A percentile compares a stretch with the other conserved stretches of the same genome.
Conservation (phyloP, 192 early-diverging fungal species). For the Backusella circina region DNA sequence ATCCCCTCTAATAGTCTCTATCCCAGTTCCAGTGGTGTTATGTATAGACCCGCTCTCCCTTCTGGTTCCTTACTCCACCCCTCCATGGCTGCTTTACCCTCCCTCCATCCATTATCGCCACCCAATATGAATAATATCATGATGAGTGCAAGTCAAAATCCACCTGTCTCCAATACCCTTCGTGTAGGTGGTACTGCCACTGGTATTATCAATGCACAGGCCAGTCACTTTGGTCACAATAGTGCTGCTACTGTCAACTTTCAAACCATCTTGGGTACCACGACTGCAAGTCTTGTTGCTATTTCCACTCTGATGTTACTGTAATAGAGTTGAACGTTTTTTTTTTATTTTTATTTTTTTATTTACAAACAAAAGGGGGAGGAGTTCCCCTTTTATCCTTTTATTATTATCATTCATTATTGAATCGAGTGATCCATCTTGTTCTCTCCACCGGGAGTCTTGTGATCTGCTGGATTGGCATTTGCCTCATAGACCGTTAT, state of each 20-base stretch:
- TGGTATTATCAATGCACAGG: neutral
- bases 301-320: neutral
- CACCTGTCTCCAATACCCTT: neutral
- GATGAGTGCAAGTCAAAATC: neutral
- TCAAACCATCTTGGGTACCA: neutral
- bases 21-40: neutral
- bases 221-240: neutral
- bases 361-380: neutral
- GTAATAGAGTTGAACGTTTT: no score
- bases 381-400: neutral
- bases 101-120: neutral
- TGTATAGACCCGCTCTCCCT: neutral
- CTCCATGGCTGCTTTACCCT: neutral
- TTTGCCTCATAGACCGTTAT: slow-evolving; percentile 66
- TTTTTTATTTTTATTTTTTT: neutral
- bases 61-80: neutral
- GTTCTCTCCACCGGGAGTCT: slow-evolving; percentile 46
- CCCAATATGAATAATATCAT: neutral
- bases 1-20: neutral
- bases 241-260: neutral
- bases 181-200: neutral
- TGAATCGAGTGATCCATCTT: slow-evolving; percentile 44
- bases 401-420: slow-evolving; percentile 16
- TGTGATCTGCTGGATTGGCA: slow-evolving; percentile 73
- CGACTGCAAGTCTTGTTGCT: neutral